Evolutionary conservation across 2,329 filamentous ascomycete genomes (phyloP).

Genomic region (Diplodia intermedia): DNA sequence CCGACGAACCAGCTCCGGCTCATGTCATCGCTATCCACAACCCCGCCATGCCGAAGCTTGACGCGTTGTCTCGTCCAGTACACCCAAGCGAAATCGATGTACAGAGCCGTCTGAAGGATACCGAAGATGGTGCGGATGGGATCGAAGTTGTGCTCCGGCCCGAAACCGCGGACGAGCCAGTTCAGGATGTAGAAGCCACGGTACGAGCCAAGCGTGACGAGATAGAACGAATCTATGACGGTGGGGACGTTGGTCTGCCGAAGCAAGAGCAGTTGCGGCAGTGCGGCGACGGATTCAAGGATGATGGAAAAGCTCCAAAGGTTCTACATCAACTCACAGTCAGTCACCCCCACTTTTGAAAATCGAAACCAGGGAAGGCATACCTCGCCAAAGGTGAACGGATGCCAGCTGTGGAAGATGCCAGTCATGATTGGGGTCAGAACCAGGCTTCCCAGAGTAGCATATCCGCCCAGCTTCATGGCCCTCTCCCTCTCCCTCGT

Average conservation of each 20-base stretch:
- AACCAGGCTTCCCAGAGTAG: constrained; percentile 69
- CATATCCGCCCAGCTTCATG: constrained; percentile 85
- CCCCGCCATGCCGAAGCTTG: constrained; percentile 85
- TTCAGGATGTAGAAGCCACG: constrained; percentile 89
- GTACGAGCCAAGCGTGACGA: constrained; percentile 85
- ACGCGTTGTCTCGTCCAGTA: constrained; percentile 93
- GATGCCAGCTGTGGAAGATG: constrained; percentile 62
- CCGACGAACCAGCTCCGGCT: constrained; percentile 83
- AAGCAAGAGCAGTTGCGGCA: constrained; percentile 89
- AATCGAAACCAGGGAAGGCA: not conserved
- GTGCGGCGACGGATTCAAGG: constrained; percentile 87
- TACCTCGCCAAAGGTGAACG: constrained; percentile 34
- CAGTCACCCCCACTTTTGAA: not conserved
- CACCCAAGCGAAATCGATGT: constrained; percentile 95
- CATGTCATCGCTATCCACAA: constrained; percentile 90
- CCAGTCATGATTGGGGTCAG: constrained; percentile 75
- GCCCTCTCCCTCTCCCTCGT: constrained; percentile 90
- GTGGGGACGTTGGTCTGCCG: constrained; percentile 95
- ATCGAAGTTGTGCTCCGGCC: constrained; percentile 66
- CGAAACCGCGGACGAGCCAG: constrained; percentile 78
- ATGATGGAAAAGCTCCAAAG: constrained; percentile 90
- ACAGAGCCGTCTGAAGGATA: constrained; percentile 85
- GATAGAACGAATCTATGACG: constrained; percentile 96
- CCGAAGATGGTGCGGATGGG: constrained; percentile 83
- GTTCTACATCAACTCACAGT: constrained; percentile 58